Conservation (phyloP, 805 yeast genomes). For the Candida khao-thaluensis region DNA sequence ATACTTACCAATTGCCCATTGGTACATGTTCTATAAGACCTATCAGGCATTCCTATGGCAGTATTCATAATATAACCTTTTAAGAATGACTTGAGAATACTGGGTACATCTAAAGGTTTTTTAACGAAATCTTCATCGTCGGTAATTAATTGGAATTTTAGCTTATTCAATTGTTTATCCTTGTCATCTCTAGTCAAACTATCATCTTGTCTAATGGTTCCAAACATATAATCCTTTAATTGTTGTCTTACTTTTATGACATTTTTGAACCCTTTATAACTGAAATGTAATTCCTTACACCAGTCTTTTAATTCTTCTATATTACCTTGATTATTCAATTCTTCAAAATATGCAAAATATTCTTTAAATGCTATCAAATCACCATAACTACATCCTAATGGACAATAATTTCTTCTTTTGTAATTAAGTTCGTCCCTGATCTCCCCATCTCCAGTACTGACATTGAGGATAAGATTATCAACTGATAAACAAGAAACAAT, state of each 20-base stretch:
- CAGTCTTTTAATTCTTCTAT: slow-evolving; percentile 65
- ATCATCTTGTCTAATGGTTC: slow-evolving; percentile 45
- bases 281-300: slow-evolving; percentile 79
- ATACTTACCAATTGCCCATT: slow-evolving; percentile 83
- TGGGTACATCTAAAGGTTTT: slow-evolving; percentile 48
- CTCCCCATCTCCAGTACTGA: slow-evolving; percentile 59
- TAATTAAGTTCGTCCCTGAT: slow-evolving; percentile 81
- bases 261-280: slow-evolving; percentile 75
- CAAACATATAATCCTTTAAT: slow-evolving; percentile 63
- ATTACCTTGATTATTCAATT: slow-evolving; percentile 24
- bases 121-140: slow-evolving; percentile 21
- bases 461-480: slow-evolving; percentile 80
- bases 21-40: slow-evolving; percentile 82
- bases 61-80: slow-evolving; percentile 84
- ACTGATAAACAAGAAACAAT: slow-evolving; percentile 92
- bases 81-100: slow-evolving; percentile 73
- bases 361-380: slow-evolving; percentile 84
- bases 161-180: slow-evolving; percentile 24
- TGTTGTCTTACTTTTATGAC: slow-evolving; percentile 76
- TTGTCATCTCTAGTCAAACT: slow-evolving; percentile 24
- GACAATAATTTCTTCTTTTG: slow-evolving; percentile 65
- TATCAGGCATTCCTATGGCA: slow-evolving; percentile 92
- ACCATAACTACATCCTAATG: slow-evolving; percentile 71
- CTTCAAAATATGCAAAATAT: slow-evolving; percentile 55
- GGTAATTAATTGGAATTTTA: slow-evolving; percentile 26